Base-by-base conservation (phyloP, 176 grass and related monocot genomes). In the Hsuehochloa calcarea region DNA sequence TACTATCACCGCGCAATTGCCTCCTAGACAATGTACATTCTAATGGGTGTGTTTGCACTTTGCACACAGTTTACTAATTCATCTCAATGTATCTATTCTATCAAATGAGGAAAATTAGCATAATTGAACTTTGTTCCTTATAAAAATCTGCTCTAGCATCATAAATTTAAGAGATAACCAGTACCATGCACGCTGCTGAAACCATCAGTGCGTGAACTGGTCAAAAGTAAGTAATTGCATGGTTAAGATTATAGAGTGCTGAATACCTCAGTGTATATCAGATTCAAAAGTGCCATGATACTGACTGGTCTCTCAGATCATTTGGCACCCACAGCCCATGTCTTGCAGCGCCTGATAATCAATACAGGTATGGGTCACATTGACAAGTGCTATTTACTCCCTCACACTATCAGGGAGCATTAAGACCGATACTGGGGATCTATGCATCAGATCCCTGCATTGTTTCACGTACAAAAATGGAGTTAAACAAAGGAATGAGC, bases 311-410 rank as follows among this genome's bases (percentile, higher is more conserved):
- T 80, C 47, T 76, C 80, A 5, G 44, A 79, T 89, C 68, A 83
- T 84, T 80, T 91, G 70, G 65, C 43, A 89, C 80, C 83, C 63
- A 84, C 44, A 78, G 75, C 75, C 62, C 90, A 87, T 84, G 80
- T 87, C 69, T 70, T 85, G 63, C 11, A 55, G 71, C 14, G 15
- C 79, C 56, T 83, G 52, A 35, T 77, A 82, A 88, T 91, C 64
- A 63, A 88, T 81, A 52, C 35, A 74, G 56, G 70, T 54, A 85
- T 85, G 82, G 76, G 68, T 34, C 70, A 85, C 81, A 88, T 64
- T 64, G 43, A 59, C 26, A 78, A 71, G 29, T 81, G 65, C 37
- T 65, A 85, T 55, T 55, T 49, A 34, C 65, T 40, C 17, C 59
- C 25, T 47, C 15, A 86, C 31, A 83, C 31, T 46, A 65, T 63